Percentiles rank a stretch among this genome's conserved stretches.
Evolutionary conservation across 2,329 filamentous ascomycete genomes (phyloP).

Genomic region (Botrytis galanthina): DNA sequence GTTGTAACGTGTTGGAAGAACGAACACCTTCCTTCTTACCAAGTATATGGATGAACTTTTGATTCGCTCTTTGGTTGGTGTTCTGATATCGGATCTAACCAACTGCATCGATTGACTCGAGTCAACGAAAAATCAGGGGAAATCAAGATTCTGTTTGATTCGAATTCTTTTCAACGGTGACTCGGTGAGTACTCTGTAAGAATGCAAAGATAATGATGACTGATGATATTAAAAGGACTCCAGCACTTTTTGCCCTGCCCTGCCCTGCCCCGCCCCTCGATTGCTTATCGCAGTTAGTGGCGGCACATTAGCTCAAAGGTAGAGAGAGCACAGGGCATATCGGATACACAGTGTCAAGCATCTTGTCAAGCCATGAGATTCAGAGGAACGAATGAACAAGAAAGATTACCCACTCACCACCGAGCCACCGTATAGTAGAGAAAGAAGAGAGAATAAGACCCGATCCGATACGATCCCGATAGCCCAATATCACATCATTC

Average conservation of each 20-base stretch:
- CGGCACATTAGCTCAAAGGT: not conserved
- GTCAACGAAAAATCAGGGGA: not conserved
- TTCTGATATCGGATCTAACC: not conserved
- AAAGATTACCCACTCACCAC: not conserved
- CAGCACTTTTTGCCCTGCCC: not conserved
- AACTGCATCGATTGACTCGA: not conserved
- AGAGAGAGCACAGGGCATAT: conserved; percentile 16
- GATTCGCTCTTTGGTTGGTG: not conserved
- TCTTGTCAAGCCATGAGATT: not conserved
- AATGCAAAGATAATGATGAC: not conserved
- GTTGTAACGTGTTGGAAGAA: not conserved
- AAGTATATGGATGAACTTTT: not conserved
- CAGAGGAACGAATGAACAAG: not conserved
- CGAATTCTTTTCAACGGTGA: not conserved
- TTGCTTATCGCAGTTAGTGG: conserved; percentile 14
- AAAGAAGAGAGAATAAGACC: not conserved
- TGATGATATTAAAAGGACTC: not conserved
- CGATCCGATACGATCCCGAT: conserved; percentile 5
- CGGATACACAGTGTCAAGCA: not conserved
- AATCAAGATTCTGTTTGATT: not conserved
- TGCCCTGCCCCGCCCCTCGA: conserved; percentile 5
- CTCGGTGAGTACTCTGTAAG: too few relatives aligned
- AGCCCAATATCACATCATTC: not conserved
- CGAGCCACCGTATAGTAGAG: not conserved
- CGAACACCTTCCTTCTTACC: not conserved